Base-by-base conservation (phyloP, 2,329 filamentous ascomycete species). In the Ophiostoma pallidulum region DNA sequence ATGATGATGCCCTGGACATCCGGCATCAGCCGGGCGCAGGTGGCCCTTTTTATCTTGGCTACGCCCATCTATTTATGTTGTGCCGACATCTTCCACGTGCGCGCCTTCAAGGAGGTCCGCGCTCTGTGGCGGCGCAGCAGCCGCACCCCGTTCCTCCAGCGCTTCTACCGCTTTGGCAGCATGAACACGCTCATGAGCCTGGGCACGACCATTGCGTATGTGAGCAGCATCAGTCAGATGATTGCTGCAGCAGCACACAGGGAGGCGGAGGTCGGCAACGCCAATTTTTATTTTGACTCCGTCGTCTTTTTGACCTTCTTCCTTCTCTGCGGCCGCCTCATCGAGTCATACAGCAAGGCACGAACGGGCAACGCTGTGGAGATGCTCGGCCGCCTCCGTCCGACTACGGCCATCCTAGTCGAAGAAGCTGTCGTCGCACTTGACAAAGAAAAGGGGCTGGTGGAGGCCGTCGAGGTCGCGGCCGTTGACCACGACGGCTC, bases 171-270 rank as follows among this genome's bases (percentile, higher is more conserved):
- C n/a, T 96, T 96, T 59, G 90, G 90, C 8, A 95, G 89, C 68
- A 96, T 96, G 90, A 94, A 94, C 60, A 84, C 94, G 69, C 75
- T 96, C 51, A 90, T 96, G 65, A 92, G 85, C 8, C 73, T 94
- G 2, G 90, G 89, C 6, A 94, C 90, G 0, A 84, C 80, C 2
- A 87, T 96, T 51, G 90, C 90, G 2, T 95, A 94, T 62, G 70
- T 94, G 52, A 82, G 87, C 0, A 94, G 88, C 0, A 68, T 94
- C 20, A 83, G 80, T 14, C 81, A 94, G 54, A 74, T 96, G 60
- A 82, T 87, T 44, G 77, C 80, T 7, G 68, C 73, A 2, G 77
- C 81, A 4, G 70, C 70, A 3, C 59, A 64, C 16, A 58, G 67
- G 10, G 59, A 60, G 4, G 53, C 58, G 3, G 57, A 61, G 43